Conservation (phyloP, 257 asterid genomes). For the Plantago major region DNA sequence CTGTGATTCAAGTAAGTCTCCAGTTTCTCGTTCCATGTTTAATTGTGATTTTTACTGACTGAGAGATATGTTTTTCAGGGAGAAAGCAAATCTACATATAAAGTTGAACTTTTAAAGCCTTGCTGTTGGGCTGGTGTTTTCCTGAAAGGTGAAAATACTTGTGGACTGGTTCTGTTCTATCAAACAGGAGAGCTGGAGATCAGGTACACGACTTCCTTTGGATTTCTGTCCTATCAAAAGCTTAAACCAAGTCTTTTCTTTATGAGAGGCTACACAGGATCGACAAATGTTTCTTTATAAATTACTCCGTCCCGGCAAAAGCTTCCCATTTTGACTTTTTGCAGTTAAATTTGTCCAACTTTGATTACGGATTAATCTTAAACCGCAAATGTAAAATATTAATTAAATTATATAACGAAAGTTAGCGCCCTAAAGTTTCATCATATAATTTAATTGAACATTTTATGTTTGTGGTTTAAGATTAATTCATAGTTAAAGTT, state of each 20-base stretch:
- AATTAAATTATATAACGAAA: too few relatives aligned
- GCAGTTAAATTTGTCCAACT: too few relatives aligned
- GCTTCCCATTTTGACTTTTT: too few relatives aligned
- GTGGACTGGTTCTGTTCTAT: constrained; percentile 61
- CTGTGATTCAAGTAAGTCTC: constrained; percentile 58
- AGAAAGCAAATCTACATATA: constrained; percentile 48
- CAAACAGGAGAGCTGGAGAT: constrained; percentile 77
- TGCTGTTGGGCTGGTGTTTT: constrained; percentile 71
- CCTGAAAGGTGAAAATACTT: constrained; percentile 38
- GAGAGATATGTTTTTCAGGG: constrained; percentile 45
- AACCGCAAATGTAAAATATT: too few relatives aligned
- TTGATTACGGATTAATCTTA: too few relatives aligned
- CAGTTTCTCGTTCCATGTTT: constrained; percentile 17
- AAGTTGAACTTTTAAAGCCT: constrained; percentile 68
- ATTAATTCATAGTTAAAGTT: too few relatives aligned
- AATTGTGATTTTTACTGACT: constrained; percentile 20
- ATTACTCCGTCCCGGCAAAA: too few relatives aligned
- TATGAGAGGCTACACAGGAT: constrained; percentile 4
- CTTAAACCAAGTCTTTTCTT: constrained; percentile 11
- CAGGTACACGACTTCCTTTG: constrained; percentile 44
- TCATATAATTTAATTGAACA: too few relatives aligned
- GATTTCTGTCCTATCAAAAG: constrained; percentile 15
- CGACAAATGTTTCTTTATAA: too few relatives aligned
- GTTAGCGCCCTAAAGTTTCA: too few relatives aligned
- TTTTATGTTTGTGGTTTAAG: too few relatives aligned